phyloP scores from a whole-genome alignment of 805 yeast species.

The Schizosaccharomyces osmophilus region DNA sequence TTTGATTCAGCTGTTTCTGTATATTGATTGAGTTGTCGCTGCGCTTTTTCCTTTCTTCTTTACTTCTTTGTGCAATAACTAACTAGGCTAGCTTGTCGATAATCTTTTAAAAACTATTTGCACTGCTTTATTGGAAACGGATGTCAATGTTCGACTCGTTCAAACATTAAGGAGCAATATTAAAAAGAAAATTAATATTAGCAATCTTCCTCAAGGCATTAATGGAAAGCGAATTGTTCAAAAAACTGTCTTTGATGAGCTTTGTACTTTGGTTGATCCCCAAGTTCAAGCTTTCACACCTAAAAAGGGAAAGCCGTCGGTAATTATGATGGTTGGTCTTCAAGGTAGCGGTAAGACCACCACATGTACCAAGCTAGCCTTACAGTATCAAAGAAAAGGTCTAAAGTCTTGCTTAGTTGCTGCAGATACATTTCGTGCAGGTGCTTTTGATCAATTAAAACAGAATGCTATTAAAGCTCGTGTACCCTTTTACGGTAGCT shows the following conservation, averaged over 20 bases:
- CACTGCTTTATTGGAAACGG: constrained; percentile 77
- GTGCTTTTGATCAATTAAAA: constrained; percentile 94
- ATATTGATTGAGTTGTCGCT: no score
- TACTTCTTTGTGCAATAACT: neutral
- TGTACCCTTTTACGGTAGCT: constrained; percentile 84
- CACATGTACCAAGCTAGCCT: constrained; percentile 87
- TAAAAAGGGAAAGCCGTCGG: constrained; percentile 51
- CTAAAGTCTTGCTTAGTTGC: constrained; percentile 89
- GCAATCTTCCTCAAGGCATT: constrained; percentile 26
- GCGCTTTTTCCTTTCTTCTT: no score
- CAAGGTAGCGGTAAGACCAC: constrained; percentile 99
- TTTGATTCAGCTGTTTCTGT: no score
- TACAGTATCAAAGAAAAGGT: constrained; percentile 77
- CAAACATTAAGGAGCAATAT: constrained; percentile 51
- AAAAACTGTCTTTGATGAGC: constrained; percentile 77
- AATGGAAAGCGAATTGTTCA: constrained; percentile 65
- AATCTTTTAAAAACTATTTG: constrained; percentile 66
- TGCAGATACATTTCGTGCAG: constrained; percentile 98
- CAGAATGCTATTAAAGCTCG: constrained; percentile 91
- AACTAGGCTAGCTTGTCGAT: constrained; percentile 26
- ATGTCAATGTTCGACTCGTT: constrained; percentile 72
- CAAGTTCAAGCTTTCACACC: constrained; percentile 41
- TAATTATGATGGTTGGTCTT: constrained; percentile 91
- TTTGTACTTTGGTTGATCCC: constrained; percentile 64
- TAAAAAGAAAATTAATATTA: constrained; percentile 28